Evolutionary conservation across 768 basidiomycete genomes (phyloP).

Genomic region (Agrocybe praecox): DNA sequence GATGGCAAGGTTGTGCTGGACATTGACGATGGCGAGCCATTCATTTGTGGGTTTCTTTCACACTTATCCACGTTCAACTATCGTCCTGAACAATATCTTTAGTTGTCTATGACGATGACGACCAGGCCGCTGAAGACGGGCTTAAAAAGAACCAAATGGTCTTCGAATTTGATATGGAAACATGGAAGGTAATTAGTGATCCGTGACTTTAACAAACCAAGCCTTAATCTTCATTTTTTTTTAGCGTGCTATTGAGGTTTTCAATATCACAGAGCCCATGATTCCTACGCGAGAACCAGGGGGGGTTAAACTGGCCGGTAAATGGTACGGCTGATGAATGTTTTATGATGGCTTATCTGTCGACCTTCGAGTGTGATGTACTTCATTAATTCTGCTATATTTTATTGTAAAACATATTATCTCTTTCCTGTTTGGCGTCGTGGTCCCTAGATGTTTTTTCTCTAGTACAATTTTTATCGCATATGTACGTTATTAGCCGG

Average conservation of each 20-base stretch:
- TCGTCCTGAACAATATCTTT: neutral
- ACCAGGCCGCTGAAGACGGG: constrained; percentile 61
- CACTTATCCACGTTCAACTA: neutral
- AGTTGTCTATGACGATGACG: constrained; percentile 71
- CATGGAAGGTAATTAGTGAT: constrained; percentile 70
- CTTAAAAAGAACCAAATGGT: constrained; percentile 84
- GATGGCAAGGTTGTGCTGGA: constrained; percentile 83
- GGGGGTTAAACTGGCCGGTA: constrained; percentile 55
- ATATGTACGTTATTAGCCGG: too few species aligned
- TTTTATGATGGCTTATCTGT: neutral
- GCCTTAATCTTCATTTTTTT: neutral
- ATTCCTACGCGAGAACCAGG: constrained; percentile 77
- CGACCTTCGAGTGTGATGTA: neutral
- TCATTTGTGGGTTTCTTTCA: constrained; percentile 61
- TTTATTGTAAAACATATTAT: neutral
- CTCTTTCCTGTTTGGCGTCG: neutral
- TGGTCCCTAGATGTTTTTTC: neutral
- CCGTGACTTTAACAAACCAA: neutral
- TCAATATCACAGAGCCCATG: constrained; percentile 72
- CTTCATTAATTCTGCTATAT: neutral
- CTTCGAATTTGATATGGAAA: constrained; percentile 87
- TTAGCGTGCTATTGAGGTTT: constrained; percentile 86
- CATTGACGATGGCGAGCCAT: constrained; percentile 67
- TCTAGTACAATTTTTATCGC: too few species aligned
- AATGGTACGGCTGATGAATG: constrained; percentile 68